Base-by-base conservation (phyloP, 306 rosid species). In the Cucumis cinereus region DNA sequence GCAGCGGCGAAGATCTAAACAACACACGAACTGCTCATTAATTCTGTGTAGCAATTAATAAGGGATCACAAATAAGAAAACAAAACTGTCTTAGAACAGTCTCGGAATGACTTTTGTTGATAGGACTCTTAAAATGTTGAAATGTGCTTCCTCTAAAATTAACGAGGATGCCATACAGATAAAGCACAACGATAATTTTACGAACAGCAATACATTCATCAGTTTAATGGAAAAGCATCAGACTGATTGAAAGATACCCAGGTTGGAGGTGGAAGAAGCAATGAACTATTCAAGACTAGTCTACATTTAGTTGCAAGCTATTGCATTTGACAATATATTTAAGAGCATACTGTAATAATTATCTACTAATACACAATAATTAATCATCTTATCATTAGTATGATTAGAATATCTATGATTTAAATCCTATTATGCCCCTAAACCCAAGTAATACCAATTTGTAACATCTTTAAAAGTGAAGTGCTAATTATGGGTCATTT, bases 1-100 rank as follows among this genome's bases (percentile, higher is more conserved):
- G 77, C 77, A 74, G 77, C 77, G 0, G 77, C 52, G 8, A 74
- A 55, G n/a, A 74, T 74, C 77, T 74, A 22, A 33, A 74, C 49
- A 74, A 1, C 23, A 55, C 43, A 74, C 11, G 17, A 74, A n/a
- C 28, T 8, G 2, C 50, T 47, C 40, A 19, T 24, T 24, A 45
- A 24, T 47, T 49, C 1, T 9, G n/a, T 8, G 43, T 26, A 45
- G 38, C 56, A 26, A 41, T 23, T 24, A 7, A 33, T 62, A 70
- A 47, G 41, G 13, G 12, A 47, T 14, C 16, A 45, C 58, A 24
- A 63, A 35, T 16, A 36, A 41, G 74, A 68, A 68, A 23, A 23
- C 24, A 6, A 22, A 22, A 11, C 55, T 41, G 20, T 41, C 30
- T 38, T n/a, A 20, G 17, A 1, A 35, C 1, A 15, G 8, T 19